Conservation (phyloP, 106 monocot species). For the Dendrobium nobile region DNA sequence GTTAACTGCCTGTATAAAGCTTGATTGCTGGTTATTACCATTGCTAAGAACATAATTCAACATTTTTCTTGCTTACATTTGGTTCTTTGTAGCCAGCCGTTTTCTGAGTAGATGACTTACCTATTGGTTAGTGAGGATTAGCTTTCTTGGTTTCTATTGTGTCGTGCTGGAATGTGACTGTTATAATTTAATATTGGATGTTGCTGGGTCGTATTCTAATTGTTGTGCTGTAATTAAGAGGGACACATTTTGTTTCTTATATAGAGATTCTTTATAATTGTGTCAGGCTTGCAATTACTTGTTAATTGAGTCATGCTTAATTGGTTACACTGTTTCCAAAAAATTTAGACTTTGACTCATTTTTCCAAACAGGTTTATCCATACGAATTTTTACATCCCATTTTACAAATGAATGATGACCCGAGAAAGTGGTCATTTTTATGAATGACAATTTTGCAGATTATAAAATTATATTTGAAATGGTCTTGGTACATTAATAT, state of each 20-base stretch:
- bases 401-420: not conserved
- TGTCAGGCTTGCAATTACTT: not conserved
- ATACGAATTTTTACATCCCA: not conserved
- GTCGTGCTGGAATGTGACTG: not conserved
- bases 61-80: not conserved
- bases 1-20: not conserved
- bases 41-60: not conserved
- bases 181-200: not conserved
- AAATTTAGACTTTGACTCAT: not conserved
- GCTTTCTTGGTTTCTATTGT: not conserved
- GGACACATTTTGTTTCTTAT: not conserved
- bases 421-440: not conserved
- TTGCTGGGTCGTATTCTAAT: not conserved
- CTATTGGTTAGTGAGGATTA: not conserved
- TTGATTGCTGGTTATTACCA: not conserved
- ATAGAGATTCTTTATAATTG: not conserved
- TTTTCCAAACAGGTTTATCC: not conserved
- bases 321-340: constrained; percentile 1
- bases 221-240: not conserved
- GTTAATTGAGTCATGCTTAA: not conserved
- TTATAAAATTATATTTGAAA: not conserved
- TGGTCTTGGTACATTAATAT: not conserved
- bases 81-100: not conserved
- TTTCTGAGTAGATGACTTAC: not conserved
- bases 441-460: not conserved